These are phyloP conservation scores for Acidiella bohemica DNA, from an alignment of 495 filamentous ascomycete species.

Conservation along the genomic window DNA sequence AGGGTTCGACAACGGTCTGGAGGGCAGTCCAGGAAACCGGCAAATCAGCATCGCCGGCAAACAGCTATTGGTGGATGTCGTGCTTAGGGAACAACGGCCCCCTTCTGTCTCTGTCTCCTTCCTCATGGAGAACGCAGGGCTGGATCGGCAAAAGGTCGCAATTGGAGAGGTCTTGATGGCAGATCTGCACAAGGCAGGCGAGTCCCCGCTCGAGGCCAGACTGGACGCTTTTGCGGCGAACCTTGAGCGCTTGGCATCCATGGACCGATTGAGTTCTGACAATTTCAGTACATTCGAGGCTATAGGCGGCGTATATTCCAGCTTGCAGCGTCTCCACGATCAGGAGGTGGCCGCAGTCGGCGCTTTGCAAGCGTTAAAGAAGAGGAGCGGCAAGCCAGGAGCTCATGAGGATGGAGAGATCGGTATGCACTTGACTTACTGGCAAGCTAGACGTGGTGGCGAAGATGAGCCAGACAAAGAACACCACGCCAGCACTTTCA, in stretches of 20 bases:
- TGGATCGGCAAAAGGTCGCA: conserved; percentile 33
- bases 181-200: conserved; percentile 36
- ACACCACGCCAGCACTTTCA: conserved; percentile 31
- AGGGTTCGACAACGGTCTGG: conserved; percentile 39
- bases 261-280: conserved; percentile 68
- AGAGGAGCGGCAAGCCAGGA: conserved; percentile 57
- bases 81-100: conserved; percentile 35
- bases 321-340: conserved; percentile 48
- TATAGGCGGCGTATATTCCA: conserved; percentile 62
- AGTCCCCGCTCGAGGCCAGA: conserved; percentile 37
- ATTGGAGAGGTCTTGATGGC: conserved; percentile 41
- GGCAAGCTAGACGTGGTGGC: conserved; percentile 31
- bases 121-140: conserved; percentile 35
- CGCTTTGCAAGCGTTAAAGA: conserved; percentile 44
- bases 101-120: conserved; percentile 32
- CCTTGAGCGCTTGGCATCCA: conserved; percentile 58
- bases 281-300: conserved; percentile 81
- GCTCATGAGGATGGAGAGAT: conserved; percentile 62
- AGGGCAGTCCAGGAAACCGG: conserved; percentile 46
- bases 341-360: conserved; percentile 47
- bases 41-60: conserved; percentile 58
- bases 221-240: conserved; percentile 65
- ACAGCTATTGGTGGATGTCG: conserved; percentile 42
- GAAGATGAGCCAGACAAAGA: conserved; percentile 7
- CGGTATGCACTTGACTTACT: conserved; percentile 75